Evolutionary conservation across 2,329 filamentous ascomycete genomes (phyloP).

Genomic region (Arthroderma sp.): DNA sequence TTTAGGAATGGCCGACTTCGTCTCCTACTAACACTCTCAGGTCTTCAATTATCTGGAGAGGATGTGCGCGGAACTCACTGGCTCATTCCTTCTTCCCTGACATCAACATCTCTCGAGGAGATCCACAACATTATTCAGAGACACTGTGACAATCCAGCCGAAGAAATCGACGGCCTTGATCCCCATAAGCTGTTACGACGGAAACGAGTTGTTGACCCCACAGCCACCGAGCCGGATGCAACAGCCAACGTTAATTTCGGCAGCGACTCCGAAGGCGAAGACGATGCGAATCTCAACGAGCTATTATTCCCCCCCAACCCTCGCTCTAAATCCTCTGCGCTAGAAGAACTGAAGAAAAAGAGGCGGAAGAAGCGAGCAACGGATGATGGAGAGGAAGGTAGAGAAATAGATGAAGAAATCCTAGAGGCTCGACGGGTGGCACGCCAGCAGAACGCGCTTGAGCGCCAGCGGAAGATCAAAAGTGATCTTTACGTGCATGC

Average conservation of each 20-base stretch:
- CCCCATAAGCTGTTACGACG: conserved; percentile 70
- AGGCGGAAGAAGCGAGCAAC: conserved; percentile 40
- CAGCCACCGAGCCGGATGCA: conserved; percentile 18
- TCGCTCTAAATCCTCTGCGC: conserved; percentile 36
- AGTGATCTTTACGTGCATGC: conserved; percentile 67
- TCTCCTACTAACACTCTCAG: conserved; percentile 65
- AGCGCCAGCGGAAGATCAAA: conserved; percentile 69
- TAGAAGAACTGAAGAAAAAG: conserved; percentile 47
- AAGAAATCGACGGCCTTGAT: conserved; percentile 59
- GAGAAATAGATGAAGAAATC: conserved; percentile 51
- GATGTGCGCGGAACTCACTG: conserved; percentile 66
- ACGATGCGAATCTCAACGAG: conserved; percentile 42
- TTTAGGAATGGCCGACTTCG: conserved; percentile 84
- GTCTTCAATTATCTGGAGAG: conserved; percentile 54
- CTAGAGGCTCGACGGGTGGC: conserved; percentile 46
- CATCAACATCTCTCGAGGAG: conserved; percentile 53
- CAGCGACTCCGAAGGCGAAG: conserved; percentile 53
- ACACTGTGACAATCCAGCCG: conserved; percentile 63
- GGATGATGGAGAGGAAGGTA: conserved; percentile 32
- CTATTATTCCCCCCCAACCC: conserved; percentile 51
- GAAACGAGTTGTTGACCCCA: conserved; percentile 38
- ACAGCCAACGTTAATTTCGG: conserved; percentile 49
- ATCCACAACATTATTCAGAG: conserved; percentile 60
- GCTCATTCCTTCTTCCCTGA: conserved; percentile 57
- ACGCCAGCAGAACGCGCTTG: conserved; percentile 55